Percentiles rank a stretch among this genome's conserved stretches.
These are phyloP conservation scores for Trichoderma gracile DNA, from an alignment of 2,329 filamentous ascomycete genomes.

Conservation along the genomic window DNA sequence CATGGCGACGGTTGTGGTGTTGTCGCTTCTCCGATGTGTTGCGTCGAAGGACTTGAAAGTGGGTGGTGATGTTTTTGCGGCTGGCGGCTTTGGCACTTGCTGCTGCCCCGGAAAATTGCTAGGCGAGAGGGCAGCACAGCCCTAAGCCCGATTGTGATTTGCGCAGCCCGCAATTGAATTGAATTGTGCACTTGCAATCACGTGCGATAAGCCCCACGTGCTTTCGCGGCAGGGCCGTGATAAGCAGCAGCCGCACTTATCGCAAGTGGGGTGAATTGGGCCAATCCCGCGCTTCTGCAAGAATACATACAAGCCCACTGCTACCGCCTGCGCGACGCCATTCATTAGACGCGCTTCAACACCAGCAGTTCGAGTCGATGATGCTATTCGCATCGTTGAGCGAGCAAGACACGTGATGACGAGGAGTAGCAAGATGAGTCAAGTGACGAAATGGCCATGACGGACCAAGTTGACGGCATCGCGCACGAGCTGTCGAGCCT, in stretches of 20 bases:
- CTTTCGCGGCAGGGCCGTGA: slow-evolving; percentile 32
- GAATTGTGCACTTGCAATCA: background rate
- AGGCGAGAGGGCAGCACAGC: slow-evolving; percentile 46
- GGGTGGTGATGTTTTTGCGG: slow-evolving; percentile 44
- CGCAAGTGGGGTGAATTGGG: background rate
- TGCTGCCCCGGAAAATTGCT: slow-evolving; percentile 37
- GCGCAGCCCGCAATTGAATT: background rate
- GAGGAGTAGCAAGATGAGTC: background rate
- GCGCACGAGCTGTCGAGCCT: slow-evolving; percentile 37
- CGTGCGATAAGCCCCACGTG: slow-evolving; percentile 34
- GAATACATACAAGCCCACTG: background rate
- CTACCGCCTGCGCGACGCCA: slow-evolving; percentile 27
- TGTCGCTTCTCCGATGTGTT: slow-evolving; percentile 46
- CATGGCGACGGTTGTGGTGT: slow-evolving; percentile 58
- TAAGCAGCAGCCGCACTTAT: slow-evolving; percentile 14
- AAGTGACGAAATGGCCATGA: slow-evolving; percentile 25
- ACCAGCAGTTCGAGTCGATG: background rate
- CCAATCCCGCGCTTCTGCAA: background rate
- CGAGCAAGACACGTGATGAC: background rate
- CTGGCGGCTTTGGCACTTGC: slow-evolving; percentile 34
- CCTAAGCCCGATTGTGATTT: slow-evolving; percentile 38
- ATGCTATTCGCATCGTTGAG: background rate
- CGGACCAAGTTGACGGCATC: slow-evolving; percentile 28
- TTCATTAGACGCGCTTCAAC: background rate
- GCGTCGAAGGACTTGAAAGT: slow-evolving; percentile 39